Base-by-base conservation (phyloP, 352 stramenopile species). In the Thraustochytrium sp. region DNA sequence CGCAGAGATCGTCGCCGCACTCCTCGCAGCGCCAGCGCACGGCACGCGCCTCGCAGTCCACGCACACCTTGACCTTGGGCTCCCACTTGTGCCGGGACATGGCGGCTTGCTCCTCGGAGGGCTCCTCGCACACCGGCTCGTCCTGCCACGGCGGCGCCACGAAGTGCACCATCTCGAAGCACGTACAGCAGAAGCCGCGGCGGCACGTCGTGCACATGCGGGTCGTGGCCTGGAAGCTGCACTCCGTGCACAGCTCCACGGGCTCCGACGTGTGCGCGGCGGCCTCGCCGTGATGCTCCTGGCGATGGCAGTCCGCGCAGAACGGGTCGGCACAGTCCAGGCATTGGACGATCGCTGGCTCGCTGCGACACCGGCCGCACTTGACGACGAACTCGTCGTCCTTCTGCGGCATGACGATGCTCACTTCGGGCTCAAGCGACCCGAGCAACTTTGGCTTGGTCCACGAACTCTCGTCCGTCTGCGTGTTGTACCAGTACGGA, bases 11-110 rank as follows among this genome's bases (percentile, higher is more conserved):
- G 49, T 80, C 68, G 18, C 46, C 68, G 68, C 68, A 80, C 0
- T 53, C 68, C 31, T 80, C 68, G 68, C 68, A 80, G 21, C 68
- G 68, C 68, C 68, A 80, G 29, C 68, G 48, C 48, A 80, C 68
- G 1, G 68, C 68, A 8, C 53, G 4, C 23, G 46, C 46, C 16
- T 80, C 68, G 51, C 68, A 80, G 26, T 80, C 68, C 9, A 72
- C 51, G 51, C 68, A 80, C 4, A 65, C 48, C 49, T 80, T 80
- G 46, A 80, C 49, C 0, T 75, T 23, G 13, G 68, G 48, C 38
- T 21, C 11, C 48, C 53, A 80, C 34, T 68, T 68, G 68, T 80
- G 68, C 68, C 3, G 9, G 5, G 48, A 11, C 3, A 80, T 18
- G 21, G 42, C 13, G 18, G 48, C 29, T 34, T 48, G 48, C 26